Base-by-base conservation (phyloP, 139 green algal species). In the Marvania coccoides region DNA sequence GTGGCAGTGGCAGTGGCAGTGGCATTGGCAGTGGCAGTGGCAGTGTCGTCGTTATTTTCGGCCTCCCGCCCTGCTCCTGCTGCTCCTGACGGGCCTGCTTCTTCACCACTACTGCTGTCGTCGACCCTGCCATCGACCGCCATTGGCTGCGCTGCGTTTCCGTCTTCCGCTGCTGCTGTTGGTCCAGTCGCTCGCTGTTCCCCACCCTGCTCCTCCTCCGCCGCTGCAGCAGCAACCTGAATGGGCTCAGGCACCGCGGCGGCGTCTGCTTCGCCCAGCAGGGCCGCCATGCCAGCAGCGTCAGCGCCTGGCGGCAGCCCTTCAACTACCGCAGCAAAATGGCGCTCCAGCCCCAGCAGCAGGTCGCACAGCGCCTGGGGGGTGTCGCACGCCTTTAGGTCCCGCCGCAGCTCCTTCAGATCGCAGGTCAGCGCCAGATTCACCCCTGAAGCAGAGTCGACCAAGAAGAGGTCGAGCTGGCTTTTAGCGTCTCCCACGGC, bases 291-390 rank as follows among this genome's bases (percentile, higher is more conserved):
- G 42, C 58, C 39, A 15, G 31, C 30, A n/a, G 66, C 70, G 58
- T 73, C 61, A 1, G 42, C 63, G 5, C 70, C 71, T 56, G 29
- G 39, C 1, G 75, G 75, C 40, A 82, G 60, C 26, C 74, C 71
- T 31, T 80, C 75, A 13, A 59, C 67, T 23, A 61, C 47, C 24
- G 55, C 14, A 14, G 39, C 45, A 3, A 58, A 58, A n/a, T 58
- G 9, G 35, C 14, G 29, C 58, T 81, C 74, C 36, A 79, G 12
- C 12, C 51, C 38, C 37, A 81, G 55, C 31, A 81, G 48, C 38
- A 63, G 39, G 13, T 57, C n/a, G 38, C 46, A 53, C 9, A 84
- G 47, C 29, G 63, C 28, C 19, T 39, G 23, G 15, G 71, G 51
- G 8, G 46, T 67, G 38, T 53, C 14, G 5, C 39, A 9, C 2